phyloP scores from a whole-genome alignment of 225 moss, liverwort and hornwort species.

The Polytrichum commune region DNA sequence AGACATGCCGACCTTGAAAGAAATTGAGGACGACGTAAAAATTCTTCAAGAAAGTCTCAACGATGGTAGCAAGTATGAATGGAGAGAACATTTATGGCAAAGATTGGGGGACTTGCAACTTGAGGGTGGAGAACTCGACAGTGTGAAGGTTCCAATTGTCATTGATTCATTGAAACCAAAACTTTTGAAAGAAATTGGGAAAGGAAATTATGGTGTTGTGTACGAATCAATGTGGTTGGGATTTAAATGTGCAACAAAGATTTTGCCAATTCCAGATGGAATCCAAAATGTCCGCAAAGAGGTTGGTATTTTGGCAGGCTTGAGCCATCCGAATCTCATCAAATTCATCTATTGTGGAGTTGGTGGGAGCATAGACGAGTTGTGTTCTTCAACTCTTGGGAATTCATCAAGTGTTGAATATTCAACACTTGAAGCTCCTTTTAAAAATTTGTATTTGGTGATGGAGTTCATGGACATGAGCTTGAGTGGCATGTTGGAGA shows the following conservation, averaged over 20 bases:
- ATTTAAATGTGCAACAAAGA: conserved; percentile 17
- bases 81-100: neutral
- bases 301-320: conserved; percentile 7
- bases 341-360: conserved; percentile 19
- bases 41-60: neutral
- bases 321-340: conserved; percentile 16
- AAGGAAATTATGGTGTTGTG: neutral
- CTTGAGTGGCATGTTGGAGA: neutral
- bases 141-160: neutral
- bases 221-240: conserved; percentile 6
- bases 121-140: neutral
- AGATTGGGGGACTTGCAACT: neutral
- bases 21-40: neutral
- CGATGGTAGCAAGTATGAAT: neutral
- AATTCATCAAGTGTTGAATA: too few relatives aligned
- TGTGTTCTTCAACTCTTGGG: neutral
- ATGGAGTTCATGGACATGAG: conserved; percentile 26
- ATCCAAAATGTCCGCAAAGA: conserved; percentile 9
- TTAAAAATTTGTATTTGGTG: conserved; percentile 5
- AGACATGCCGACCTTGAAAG: neutral
- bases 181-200: neutral
- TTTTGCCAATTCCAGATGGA: neutral
- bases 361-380: neutral
- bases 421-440: too few relatives aligned
- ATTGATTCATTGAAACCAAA: neutral